Evolutionary conservation across 768 basidiomycete genomes (phyloP), one percentile per base, ranked within the genome.

Genomic region (Rhodotorula sphaerocarpa): DNA sequence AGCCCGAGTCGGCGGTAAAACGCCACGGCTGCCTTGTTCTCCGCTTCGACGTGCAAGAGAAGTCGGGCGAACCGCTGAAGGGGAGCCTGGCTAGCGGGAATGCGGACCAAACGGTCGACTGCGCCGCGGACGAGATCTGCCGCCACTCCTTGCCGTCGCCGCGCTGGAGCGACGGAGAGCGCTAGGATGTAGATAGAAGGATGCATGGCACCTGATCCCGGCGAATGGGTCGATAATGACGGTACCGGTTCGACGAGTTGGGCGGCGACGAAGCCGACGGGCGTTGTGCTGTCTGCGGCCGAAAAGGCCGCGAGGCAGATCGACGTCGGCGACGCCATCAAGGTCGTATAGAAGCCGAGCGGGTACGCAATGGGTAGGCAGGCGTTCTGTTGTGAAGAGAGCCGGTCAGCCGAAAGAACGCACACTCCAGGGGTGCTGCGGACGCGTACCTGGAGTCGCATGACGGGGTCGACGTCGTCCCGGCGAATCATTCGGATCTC

Each of bases 291-390:
- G 16, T 20, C 14, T 1, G 50, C n/a, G 18, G 51, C 45, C 14
- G 55, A 33, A 39, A 36, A 42, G 18, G 57, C 57, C 52, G 57
- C n/a, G 39, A 63, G 45, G 46, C 57, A 63, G 56, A 58, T 41
- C 6, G 62, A 63, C 11, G 50, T 21, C 2, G 62, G 46, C 23
- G 47, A 50, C 6, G 57, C 50, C 39, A 63, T 51, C 30, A 63
- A 52, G 21, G 42, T n/a, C n/a, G 62, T 55, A 46, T 58, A 63
- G 52, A 63, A 63, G 10, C 46, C n/a, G 3, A 39, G 20, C 2
- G 62, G 57, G 33, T 50, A 63, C 25, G 23, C 12, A n/a, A 58
- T 20, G 18, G 62, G 62, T 0, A 63, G 57, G 31, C 51, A 63
- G 21, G 25, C 55, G 21, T 50, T 46, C n/a, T 28, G 23, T 28